These are phyloP conservation scores for Colletotrichum sp. DNA, from an alignment of 2,329 filamentous ascomycete species.

Conservation along the genomic window DNA sequence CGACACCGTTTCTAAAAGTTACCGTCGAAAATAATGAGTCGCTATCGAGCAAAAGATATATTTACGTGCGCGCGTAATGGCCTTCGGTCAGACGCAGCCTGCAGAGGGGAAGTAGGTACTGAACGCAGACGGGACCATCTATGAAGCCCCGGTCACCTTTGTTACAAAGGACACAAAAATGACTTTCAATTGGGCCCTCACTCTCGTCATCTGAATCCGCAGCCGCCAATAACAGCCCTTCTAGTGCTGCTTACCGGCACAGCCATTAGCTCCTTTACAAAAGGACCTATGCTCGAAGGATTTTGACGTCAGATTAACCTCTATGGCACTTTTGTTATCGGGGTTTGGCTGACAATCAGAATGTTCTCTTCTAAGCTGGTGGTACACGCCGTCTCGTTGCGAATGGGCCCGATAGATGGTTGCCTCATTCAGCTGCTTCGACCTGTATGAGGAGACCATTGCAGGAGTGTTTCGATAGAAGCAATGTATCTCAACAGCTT, in stretches of 20 bases:
- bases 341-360: no score
- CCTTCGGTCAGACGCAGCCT: no score
- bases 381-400: neutral
- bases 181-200: neutral
- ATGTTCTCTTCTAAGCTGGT: no score
- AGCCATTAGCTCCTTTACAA: neutral
- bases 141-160: neutral
- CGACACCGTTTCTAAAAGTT: no score
- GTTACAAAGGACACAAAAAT: fast-evolving
- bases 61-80: no score
- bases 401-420: neutral
- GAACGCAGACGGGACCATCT: no score
- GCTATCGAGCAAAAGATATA: no score
- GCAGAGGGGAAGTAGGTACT: no score
- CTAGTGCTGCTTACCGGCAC: neutral
- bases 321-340: neutral
- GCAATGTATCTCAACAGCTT: no score
- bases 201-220: neutral
- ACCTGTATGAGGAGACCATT: fast-evolving
- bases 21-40: fast-evolving
- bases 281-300: neutral
- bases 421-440: neutral
- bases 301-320: neutral
- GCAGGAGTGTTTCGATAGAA: neutral
- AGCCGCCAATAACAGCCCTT: neutral